A percentile compares a stretch with the other conserved stretches of the same genome.
phyloP scores from a whole-genome alignment of 1,284 basidiomycete genomes.

The Rhodofomes roseus region DNA sequence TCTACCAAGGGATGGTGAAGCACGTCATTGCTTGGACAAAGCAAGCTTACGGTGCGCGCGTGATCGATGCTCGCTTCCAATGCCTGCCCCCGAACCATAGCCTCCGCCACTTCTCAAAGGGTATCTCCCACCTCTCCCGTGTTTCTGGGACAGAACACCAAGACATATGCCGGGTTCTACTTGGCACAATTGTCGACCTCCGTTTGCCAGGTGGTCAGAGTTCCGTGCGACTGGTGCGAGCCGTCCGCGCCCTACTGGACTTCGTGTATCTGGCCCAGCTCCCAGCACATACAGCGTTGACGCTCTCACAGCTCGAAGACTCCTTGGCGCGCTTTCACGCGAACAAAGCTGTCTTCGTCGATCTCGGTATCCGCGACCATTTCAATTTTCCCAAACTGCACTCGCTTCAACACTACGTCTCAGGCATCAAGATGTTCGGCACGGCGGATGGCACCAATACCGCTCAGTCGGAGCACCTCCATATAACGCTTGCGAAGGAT shows the following conservation, averaged over 20 bases:
- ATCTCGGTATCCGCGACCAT: slow-evolving; percentile 21
- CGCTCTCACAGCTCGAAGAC: slow-evolving; percentile 11
- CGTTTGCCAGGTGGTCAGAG: slow-evolving; percentile 7
- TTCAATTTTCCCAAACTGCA: slow-evolving; percentile 33
- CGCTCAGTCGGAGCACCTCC: slow-evolving; percentile 27
- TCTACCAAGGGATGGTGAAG: slow-evolving; percentile 26
- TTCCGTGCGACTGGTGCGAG: slow-evolving; percentile 9
- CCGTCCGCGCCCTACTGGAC: slow-evolving; percentile 21
- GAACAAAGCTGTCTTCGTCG: slow-evolving; percentile 24
- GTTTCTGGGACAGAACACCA: slow-evolving; percentile 20
- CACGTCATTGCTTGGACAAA: slow-evolving; percentile 30
- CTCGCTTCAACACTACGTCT: slow-evolving; percentile 25
- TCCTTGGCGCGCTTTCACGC: slow-evolving; percentile 25
- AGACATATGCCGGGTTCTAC: slow-evolving; percentile 17
- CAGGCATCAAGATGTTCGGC: slow-evolving; percentile 22
- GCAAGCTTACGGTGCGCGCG: slow-evolving; percentile 18
- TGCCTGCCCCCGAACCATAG: slow-evolving; percentile 32
- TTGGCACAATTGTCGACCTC: slow-evolving; percentile 16
- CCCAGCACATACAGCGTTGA: slow-evolving; percentile 13
- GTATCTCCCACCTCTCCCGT: slow-evolving; percentile 26
- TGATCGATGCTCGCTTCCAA: slow-evolving; percentile 33
- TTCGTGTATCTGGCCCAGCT: slow-evolving; percentile 26
- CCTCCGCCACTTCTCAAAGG: slow-evolving; percentile 36
- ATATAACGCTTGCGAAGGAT: slow-evolving; percentile 32
- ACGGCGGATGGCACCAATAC: slow-evolving; percentile 31